phyloP scores from a whole-genome alignment of 139 green algal species.

The Monoraphidium neglectum region DNA sequence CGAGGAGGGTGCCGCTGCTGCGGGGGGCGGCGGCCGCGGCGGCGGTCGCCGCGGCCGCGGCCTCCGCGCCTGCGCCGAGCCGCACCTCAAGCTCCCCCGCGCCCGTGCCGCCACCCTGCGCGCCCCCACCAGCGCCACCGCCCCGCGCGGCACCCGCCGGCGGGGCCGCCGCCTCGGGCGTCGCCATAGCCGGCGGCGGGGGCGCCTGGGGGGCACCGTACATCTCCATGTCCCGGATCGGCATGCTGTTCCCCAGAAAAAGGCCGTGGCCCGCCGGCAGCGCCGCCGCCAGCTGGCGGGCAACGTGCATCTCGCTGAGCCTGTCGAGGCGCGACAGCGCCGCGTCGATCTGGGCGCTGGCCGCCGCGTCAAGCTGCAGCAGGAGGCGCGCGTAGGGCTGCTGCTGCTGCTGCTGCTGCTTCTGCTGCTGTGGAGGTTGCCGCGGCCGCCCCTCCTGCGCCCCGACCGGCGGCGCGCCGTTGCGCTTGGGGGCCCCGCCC shows the following conservation, averaged over 20 bases:
- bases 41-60: too few relatives aligned
- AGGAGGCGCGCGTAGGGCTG: constrained; percentile 14
- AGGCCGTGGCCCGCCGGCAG: constrained; percentile 76
- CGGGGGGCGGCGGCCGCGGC: too few relatives aligned
- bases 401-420: constrained; percentile 31
- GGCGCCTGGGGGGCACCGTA: constrained; percentile 53
- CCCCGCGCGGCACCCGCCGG: neutral
- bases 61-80: too few relatives aligned
- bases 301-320: constrained; percentile 74
- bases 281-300: constrained; percentile 41
- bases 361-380: constrained; percentile 8
- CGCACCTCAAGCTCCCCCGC: constrained; percentile 3
- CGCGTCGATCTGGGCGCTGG: constrained; percentile 19
- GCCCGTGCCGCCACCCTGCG: neutral
- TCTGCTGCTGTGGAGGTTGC: constrained; percentile 2
- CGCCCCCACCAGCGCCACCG: neutral
- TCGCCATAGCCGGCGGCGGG: too few relatives aligned
- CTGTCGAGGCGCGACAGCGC: constrained; percentile 24
- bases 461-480: neutral
- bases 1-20: too few relatives aligned
- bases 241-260: constrained; percentile 98
- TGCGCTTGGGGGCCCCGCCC: neutral
- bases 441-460: neutral
- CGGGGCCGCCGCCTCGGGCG: neutral
- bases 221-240: constrained; percentile 98